Evolutionary conservation across 2,329 filamentous ascomycete species (phyloP).

Genomic region (Pyrenochaeta sp.): DNA sequence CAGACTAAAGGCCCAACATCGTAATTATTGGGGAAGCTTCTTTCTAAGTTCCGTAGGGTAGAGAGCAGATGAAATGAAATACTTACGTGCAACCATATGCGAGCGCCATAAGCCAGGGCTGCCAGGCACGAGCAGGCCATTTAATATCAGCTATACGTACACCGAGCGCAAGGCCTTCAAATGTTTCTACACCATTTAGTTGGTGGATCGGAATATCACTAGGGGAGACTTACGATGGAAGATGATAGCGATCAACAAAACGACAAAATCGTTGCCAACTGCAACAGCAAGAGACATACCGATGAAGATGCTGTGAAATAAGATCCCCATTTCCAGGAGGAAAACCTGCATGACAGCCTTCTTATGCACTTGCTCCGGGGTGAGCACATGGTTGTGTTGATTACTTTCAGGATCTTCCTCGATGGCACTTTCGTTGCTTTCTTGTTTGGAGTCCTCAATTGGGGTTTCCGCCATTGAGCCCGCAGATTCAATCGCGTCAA

Average conservation of each 20-base stretch:
- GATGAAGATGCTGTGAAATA: slow-evolving; percentile 71
- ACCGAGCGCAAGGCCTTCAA: slow-evolving; percentile 86
- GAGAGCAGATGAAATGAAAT: too few species aligned
- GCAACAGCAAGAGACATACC: slow-evolving; percentile 67
- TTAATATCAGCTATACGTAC: slow-evolving; percentile 84
- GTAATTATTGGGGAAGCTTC: not conserved
- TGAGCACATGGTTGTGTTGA: slow-evolving; percentile 20
- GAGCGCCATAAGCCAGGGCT: slow-evolving; percentile 76
- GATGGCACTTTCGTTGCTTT: slow-evolving; percentile 30
- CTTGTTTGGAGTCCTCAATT: slow-evolving; percentile 44
- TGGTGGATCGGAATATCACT: not conserved
- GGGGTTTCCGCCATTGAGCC: slow-evolving; percentile 52
- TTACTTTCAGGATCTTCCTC: slow-evolving; percentile 36
- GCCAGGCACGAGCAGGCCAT: slow-evolving; percentile 36
- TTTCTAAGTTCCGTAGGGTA: not conserved
- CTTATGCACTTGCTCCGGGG: slow-evolving; percentile 35
- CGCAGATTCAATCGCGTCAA: slow-evolving; percentile 56
- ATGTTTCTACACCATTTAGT: slow-evolving; percentile 66
- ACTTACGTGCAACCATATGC: slow-evolving; percentile 68
- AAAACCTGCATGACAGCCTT: slow-evolving; percentile 46
- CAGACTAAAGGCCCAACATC: not conserved
- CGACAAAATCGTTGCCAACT: slow-evolving; percentile 62
- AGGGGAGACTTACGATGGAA: slow-evolving; percentile 58
- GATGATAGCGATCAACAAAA: slow-evolving; percentile 67
- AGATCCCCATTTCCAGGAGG: slow-evolving; percentile 66